Base-by-base conservation (phyloP, 768 basidiomycete species). In the Pleurotus giganteus region DNA sequence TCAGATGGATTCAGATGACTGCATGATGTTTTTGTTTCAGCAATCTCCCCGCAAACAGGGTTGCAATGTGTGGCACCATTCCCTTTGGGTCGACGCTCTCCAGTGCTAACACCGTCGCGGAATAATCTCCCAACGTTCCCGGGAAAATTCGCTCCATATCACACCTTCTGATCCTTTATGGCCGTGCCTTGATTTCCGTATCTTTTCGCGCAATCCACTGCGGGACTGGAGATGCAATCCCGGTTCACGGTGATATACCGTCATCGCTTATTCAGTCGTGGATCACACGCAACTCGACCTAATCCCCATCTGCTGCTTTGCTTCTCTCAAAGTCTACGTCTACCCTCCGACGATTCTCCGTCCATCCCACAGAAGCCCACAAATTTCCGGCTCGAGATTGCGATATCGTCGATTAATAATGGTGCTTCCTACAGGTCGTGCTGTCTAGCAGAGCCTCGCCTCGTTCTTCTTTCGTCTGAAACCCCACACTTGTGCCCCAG, bases 291-390 rank as follows among this genome's bases (percentile, higher is more conserved):
- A 27, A 23, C 32, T 26, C 46, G n/a, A 36, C 34, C 8, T 28
- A 29, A 31, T 51, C 49, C 34, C 49, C 49, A 51, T 51, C 29
- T 51, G 27, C 23, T 29, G 49, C 29, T 32, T 37, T 37, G 19
- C 21, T 51, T 24, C 2, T 26, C 28, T n/a, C 23, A 37, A 31
- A 21, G 39, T 45, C 15, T 21, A 17, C 15, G 11, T 13, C 31
- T 45, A 19, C 31, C 15, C 2, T 11, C 49, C 49, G 49, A 51
- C 24, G 49, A 27, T 51, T 51, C 15, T 11, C 49, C 49, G 49
- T 17, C n/a, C 11, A 11, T 51, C 49, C 49, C 49, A 51, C 49
- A 51, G 49, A 21, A 11, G 36, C 49, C 49, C 49, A 51, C 49
- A 51, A 34, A 21, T 51, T 12, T 51, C 49, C 49, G 49, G 34